Evolutionary conservation across 805 yeast genomes (phyloP), one percentile per base, ranked within the genome.

Genomic region (Candida mattraensis): DNA sequence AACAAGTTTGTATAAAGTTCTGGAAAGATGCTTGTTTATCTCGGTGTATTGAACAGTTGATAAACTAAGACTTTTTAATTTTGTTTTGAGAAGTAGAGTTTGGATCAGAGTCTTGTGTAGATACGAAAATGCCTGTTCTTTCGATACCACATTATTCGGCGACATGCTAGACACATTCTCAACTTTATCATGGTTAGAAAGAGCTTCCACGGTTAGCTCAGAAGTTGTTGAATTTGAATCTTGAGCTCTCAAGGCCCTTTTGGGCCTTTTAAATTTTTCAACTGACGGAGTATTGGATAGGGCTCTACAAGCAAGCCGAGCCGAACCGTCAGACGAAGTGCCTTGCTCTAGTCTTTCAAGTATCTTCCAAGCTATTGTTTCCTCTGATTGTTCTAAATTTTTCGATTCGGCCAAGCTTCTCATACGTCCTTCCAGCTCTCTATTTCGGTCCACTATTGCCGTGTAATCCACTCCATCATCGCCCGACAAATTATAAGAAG

Each of bases 1-100:
- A 1, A 59, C 37, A 10, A 44, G 24, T 13, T 60, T 59, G 53
- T 86, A 85, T 13, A 83, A 55, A 27, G 63, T 61, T 34, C 86
- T 66, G 10, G 89, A 81, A 5, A 83, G 78, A 3, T 60, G 61
- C 60, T 74, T 76, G 58, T 85, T 85, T 36, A 84, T 68, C 11
- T 55, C 56, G 3, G 87, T 81, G 53, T 80, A 86, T 16, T 44
- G 27, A 1, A 39, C 35, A 8, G 53, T 39, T 7, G 51, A 36
- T 7, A 53, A 40, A 33, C 62, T 19, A 47, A 56, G 55, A 2
- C 76, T 74, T 31, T 77, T 63, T 30, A 85, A 52, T 13, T 63
- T 66, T 13, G 69, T 63, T 25, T 87, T 61, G 8, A 85, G 79
- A 20, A 76, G 59, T 31, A 72, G 53, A 14, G 62, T 64, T 52